Evolutionary conservation across 768 basidiomycete species (phyloP), one percentile per base, ranked within the genome.

Genomic region (Amanita brunnescens): DNA sequence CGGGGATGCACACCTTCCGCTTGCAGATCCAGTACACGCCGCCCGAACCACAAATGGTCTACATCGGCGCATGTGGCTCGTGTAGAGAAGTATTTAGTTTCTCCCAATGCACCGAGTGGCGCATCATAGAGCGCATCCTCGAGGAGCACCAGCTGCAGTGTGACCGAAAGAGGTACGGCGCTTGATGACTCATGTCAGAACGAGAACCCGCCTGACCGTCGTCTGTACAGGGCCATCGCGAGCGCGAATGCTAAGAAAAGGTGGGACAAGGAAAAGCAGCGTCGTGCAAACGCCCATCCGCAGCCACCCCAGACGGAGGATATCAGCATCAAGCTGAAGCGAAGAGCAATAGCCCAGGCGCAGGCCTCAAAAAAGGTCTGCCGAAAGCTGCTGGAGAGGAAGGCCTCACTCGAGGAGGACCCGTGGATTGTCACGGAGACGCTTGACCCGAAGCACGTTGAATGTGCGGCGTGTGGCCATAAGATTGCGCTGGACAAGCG

Each of bases 1-100:
- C 47, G 9, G 47, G 47, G 38, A 35, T 48, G 24, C 26, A 14
- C 35, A 48, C 34, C 2, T 48, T 48, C n/a, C 47, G 47, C 21
- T 48, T 35, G 16, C 12, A 14, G 7, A 21, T 37, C 24, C 47
- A 38, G 23, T 23, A 8, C 6, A 20, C 21, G 18, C 12, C 24
- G 2, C 35, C 21, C 21, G 37, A 48, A 24, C 12, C 23, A 1
- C 34, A 26, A n/a, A 34, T 26, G 9, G 9, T 48, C 24, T 38
- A 10, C 37, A 18, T 48, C 3, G 24, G n/a, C 6, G 21, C 47
- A 6, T 48, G 47, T 33, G 26, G 47, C 26, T 37, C 33, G 14
- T 48, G 47, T 23, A 21, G 14, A 16, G 3, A 35, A 18, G 37
- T 37, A 9, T 48, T 48, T 21, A 38, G 2, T 10, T 38, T 38